phyloP scores from a whole-genome alignment of 2,329 filamentous ascomycete genomes.

The Talaromyces sp. region DNA sequence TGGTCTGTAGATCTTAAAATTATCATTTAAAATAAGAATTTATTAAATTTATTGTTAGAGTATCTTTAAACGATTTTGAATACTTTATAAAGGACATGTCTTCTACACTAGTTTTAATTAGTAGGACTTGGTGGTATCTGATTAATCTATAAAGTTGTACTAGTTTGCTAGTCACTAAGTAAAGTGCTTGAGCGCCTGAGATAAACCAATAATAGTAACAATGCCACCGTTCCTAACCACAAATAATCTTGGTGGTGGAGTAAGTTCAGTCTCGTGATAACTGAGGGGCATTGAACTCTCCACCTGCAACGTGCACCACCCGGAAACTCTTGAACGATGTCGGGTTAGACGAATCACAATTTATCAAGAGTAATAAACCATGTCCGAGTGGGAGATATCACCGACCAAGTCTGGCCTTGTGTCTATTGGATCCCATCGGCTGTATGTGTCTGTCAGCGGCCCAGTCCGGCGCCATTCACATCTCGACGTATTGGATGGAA shows the following conservation, averaged over 20 bases:
- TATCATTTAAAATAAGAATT: too few species aligned
- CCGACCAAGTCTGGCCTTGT: constrained; percentile 16
- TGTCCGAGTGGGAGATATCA: constrained; percentile 5
- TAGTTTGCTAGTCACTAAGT: too few species aligned
- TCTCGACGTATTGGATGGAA: neutral
- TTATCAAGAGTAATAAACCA: neutral
- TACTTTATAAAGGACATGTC: too few species aligned
- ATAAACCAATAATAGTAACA: neutral
- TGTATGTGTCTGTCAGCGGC: constrained; percentile 25
- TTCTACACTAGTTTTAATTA: too few species aligned
- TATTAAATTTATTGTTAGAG: too few species aligned
- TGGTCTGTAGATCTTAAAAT: too few species aligned
- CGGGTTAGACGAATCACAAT: neutral
- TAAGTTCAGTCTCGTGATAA: neutral
- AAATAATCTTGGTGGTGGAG: neutral
- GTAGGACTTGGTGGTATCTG: too few species aligned
- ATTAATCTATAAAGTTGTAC: too few species aligned
- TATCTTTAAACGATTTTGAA: too few species aligned
- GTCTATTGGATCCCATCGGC: constrained; percentile 27
- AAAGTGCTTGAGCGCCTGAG: too few species aligned
- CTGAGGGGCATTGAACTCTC: neutral
- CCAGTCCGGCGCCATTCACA: constrained; percentile 13
- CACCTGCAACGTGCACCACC: neutral
- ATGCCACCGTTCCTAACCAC: neutral
- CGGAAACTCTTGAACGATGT: neutral